Percentiles rank a stretch among this genome's conserved stretches.
Conservation (phyloP, 2,329 filamentous ascomycete species). For the Colletotrichum theobromicola region DNA sequence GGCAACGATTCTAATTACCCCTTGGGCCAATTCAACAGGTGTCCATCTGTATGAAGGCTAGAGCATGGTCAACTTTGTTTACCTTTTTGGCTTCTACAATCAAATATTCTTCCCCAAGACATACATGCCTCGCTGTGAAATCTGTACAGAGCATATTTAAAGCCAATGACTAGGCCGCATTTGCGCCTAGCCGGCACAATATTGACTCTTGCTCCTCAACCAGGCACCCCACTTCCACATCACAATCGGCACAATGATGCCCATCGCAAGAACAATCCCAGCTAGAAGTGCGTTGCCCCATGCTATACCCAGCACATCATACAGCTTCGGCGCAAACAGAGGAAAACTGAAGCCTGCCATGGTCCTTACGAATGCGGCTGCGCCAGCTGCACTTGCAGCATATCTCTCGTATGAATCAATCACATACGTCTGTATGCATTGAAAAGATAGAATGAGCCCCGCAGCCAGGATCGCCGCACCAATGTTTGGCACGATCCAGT, state of each 20-base stretch:
- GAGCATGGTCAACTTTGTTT: too few relatives aligned
- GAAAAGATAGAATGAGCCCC: conserved; percentile 62
- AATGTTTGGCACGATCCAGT: conserved; percentile 63
- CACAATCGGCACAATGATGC: conserved; percentile 19
- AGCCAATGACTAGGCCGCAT: background rate
- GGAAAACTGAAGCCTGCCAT: conserved; percentile 64
- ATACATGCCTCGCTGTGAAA: too few relatives aligned
- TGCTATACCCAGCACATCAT: conserved; percentile 44
- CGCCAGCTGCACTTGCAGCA: conserved; percentile 20
- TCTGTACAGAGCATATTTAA: too few relatives aligned
- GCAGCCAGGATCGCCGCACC: conserved; percentile 51
- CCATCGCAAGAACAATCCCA: conserved; percentile 21
- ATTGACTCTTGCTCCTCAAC: conserved; percentile 22
- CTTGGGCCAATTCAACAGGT: too few relatives aligned
- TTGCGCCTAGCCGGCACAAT: conserved; percentile 5
- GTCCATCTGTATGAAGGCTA: too few relatives aligned
- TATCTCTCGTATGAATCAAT: conserved; percentile 28
- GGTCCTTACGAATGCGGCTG: conserved; percentile 57
- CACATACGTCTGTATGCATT: conserved; percentile 63
- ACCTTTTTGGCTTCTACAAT: too few relatives aligned
- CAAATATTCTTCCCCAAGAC: too few relatives aligned
- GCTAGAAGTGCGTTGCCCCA: conserved; percentile 47
- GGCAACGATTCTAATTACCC: too few relatives aligned
- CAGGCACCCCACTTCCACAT: conserved; percentile 26
- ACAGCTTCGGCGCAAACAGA: conserved; percentile 56